Percentiles rank a stretch among this genome's conserved stretches.
These are phyloP conservation scores for Saturnispora sekii DNA, from an alignment of 805 yeast genomes.

Conservation along the genomic window DNA sequence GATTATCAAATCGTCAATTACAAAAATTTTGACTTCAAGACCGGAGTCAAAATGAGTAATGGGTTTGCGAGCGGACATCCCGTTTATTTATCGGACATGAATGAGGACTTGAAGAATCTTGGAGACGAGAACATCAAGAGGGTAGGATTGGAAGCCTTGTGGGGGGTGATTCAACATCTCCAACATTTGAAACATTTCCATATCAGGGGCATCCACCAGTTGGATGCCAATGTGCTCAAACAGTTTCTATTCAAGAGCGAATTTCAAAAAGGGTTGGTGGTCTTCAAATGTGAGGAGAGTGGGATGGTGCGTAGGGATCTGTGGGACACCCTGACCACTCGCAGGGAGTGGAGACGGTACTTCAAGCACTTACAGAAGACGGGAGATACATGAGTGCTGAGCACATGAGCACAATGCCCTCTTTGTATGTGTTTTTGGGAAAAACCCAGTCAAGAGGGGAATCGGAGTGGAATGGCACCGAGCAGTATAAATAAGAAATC, in stretches of 20 bases:
- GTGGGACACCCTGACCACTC: slow-evolving; percentile 31
- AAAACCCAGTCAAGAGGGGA: background rate
- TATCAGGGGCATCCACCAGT: slow-evolving; percentile 28
- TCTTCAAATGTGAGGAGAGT: slow-evolving; percentile 34
- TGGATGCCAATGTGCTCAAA: slow-evolving; percentile 22
- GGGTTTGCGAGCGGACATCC: too few species aligned
- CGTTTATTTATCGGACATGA: slow-evolving; percentile 16
- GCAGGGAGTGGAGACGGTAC: slow-evolving; percentile 20
- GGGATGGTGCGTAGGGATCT: slow-evolving; percentile 40
- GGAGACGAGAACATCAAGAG: slow-evolving; percentile 9
- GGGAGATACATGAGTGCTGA: too few species aligned
- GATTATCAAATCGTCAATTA: too few species aligned
- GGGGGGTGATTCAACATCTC: slow-evolving; percentile 16
- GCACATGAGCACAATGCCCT: too few species aligned
- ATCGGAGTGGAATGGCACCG: background rate
- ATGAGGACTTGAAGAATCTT: slow-evolving; percentile 25
- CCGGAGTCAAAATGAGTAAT: slow-evolving; percentile 14
- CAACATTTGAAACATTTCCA: slow-evolving; percentile 16
- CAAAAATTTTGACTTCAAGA: slow-evolving; percentile 27
- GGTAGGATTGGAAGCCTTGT: slow-evolving; percentile 38
- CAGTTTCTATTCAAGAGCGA: slow-evolving; percentile 11
- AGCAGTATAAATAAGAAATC: background rate
- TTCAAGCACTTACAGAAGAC: slow-evolving; percentile 1
- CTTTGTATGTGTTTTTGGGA: too few species aligned
- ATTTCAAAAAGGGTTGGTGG: slow-evolving; percentile 14